These are phyloP conservation scores for Dicorynia guianensis DNA, from an alignment of 306 rosid genomes.

Conservation along the genomic window DNA sequence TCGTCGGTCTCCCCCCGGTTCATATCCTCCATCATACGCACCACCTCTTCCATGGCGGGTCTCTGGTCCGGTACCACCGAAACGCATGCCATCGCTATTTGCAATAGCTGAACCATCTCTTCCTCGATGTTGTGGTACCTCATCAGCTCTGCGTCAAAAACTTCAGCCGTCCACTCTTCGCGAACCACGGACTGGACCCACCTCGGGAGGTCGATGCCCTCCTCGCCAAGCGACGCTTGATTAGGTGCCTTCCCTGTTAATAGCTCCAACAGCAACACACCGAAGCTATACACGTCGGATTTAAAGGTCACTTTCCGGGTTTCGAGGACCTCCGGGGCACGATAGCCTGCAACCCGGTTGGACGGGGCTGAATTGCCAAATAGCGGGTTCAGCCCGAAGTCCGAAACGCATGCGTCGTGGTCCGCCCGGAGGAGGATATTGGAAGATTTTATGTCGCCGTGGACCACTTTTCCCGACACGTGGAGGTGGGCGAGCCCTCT, in stretches of 20 bases:
- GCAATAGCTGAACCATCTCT: conserved; percentile 96
- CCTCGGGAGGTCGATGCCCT: conserved; percentile 90
- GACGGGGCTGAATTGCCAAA: conserved; percentile 75
- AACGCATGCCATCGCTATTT: conserved; percentile 94
- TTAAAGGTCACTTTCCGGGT: conserved; percentile 82
- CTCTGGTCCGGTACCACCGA: conserved; percentile 90
- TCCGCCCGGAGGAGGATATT: conserved; percentile 83
- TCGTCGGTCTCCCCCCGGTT: conserved; percentile 85
- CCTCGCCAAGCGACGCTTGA: conserved; percentile 92
- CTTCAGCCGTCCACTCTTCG: conserved; percentile 99
- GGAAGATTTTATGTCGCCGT: conserved; percentile 92
- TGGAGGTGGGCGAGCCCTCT: conserved; percentile 86
- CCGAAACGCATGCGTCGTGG: conserved; percentile 73
- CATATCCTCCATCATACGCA: conserved; percentile 95
- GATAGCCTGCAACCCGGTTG: conserved; percentile 83
- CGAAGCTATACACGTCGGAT: conserved; percentile 95
- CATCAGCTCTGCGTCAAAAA: conserved; percentile 92
- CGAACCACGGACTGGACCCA: conserved; percentile 99
- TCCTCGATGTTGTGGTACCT: conserved; percentile 91
- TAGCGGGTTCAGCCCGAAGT: conserved; percentile 79
- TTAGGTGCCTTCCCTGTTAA: conserved; percentile 95
- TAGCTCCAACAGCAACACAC: conserved; percentile 85
- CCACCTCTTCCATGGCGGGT: conserved; percentile 83
- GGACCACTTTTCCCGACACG: conserved; percentile 81
- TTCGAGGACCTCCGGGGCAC: conserved; percentile 85